Evolutionary conservation across 2,329 filamentous ascomycete species (phyloP).

Genomic region (Macroventuria anomochaeta): DNA sequence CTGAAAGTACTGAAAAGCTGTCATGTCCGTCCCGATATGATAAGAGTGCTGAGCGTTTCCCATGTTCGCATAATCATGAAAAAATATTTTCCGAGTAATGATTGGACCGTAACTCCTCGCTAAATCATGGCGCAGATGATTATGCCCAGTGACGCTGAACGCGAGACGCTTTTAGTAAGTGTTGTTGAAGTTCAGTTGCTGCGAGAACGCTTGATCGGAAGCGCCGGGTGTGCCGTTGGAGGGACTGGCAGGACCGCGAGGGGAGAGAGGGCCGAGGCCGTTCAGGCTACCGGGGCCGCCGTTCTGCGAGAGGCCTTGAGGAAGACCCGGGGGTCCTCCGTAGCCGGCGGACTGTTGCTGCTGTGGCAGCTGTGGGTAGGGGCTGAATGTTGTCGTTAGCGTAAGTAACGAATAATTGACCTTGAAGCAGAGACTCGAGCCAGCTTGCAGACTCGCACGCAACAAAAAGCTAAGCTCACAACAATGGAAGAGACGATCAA

Average conservation of each 20-base stretch:
- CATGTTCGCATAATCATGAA: slow-evolving; percentile 15
- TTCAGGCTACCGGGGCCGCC: slow-evolving; percentile 15
- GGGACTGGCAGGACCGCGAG: slow-evolving; percentile 15
- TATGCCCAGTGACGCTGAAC: slow-evolving; percentile 19
- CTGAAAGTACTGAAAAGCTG: slow-evolving; percentile 38
- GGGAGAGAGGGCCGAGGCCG: slow-evolving; percentile 17
- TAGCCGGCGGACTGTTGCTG: slow-evolving; percentile 17
- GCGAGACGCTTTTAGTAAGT: slow-evolving; percentile 17
- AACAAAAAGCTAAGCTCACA: slow-evolving; percentile 19
- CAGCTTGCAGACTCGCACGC: neutral
- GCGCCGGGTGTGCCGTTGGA: slow-evolving; percentile 42
- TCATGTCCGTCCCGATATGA: slow-evolving; percentile 18
- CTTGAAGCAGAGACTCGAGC: neutral
- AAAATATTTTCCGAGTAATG: slow-evolving; percentile 20
- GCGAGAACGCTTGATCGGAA: slow-evolving; percentile 45
- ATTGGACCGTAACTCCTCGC: slow-evolving; percentile 19
- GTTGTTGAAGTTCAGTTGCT: slow-evolving; percentile 34
- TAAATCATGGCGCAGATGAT: slow-evolving; percentile 22
- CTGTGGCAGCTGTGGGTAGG: slow-evolving; percentile 19
- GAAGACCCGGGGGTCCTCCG: slow-evolving; percentile 16
- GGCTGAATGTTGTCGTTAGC: slow-evolving; percentile 9
- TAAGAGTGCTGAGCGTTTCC: slow-evolving; percentile 11
- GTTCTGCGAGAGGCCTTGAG: slow-evolving; percentile 17
- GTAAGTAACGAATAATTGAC: neutral
- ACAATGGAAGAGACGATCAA: slow-evolving; percentile 26